Evolutionary conservation across 1,284 basidiomycete species (phyloP).

Genomic region (Ceratorhiza oryzae-sativae): DNA sequence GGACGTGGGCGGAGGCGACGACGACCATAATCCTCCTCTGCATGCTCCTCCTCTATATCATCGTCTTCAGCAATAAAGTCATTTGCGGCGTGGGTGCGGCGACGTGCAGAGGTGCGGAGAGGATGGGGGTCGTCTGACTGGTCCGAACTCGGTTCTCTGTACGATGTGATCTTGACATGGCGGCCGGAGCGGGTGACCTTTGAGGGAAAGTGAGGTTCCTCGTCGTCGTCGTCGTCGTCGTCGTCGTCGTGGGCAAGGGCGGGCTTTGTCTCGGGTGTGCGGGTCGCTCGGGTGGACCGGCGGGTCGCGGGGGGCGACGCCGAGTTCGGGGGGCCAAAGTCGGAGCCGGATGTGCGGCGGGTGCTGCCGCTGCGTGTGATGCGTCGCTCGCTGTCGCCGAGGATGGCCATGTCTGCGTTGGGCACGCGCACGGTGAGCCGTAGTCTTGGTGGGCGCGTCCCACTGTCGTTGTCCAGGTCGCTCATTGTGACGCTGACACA

Average conservation of each 20-base stretch:
- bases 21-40: slow-evolving; percentile 38
- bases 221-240: slow-evolving; percentile 25
- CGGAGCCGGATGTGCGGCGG: slow-evolving; percentile 20
- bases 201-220: not conserved
- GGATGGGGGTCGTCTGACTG: slow-evolving; percentile 36
- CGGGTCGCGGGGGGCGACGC: slow-evolving; percentile 17
- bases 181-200: slow-evolving; percentile 24
- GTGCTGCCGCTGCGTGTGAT: slow-evolving; percentile 26
- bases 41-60: slow-evolving; percentile 41
- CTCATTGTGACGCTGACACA: slow-evolving; percentile 19
- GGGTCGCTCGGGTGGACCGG: slow-evolving; percentile 7
- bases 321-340: slow-evolving; percentile 12
- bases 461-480: slow-evolving; percentile 31
- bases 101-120: slow-evolving; percentile 5
- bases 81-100: slow-evolving; percentile 18
- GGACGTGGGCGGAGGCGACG: slow-evolving; percentile 33
- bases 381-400: slow-evolving; percentile 33
- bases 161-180: slow-evolving; percentile 24
- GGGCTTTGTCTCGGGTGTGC: slow-evolving; percentile 29
- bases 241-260: not conserved
- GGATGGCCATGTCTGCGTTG: slow-evolving; percentile 12
- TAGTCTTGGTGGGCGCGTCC: slow-evolving; percentile 1
- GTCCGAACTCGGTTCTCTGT: slow-evolving; percentile 32
- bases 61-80: slow-evolving; percentile 40
- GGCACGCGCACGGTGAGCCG: slow-evolving; percentile 16